Percentiles rank a stretch among this genome's conserved stretches.
These are phyloP conservation scores for Scedosporium minutisporum DNA, from an alignment of 2,329 filamentous ascomycete genomes.

Conservation along the genomic window DNA sequence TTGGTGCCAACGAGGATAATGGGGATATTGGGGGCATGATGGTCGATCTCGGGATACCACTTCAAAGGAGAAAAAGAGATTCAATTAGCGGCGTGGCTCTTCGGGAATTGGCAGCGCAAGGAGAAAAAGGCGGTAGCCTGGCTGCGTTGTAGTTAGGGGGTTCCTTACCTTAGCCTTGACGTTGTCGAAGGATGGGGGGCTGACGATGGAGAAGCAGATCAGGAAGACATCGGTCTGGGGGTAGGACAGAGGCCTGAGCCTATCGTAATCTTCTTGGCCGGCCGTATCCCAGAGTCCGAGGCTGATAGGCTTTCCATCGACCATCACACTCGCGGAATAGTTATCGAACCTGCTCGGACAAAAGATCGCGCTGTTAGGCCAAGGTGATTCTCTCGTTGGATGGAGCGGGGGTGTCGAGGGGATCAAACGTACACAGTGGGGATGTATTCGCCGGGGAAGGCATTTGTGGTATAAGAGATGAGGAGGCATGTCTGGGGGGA, in stretches of 20 bases:
- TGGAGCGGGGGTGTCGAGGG: background rate
- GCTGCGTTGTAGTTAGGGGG: too few species aligned
- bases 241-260: constrained; percentile 88
- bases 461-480: constrained; percentile 98
- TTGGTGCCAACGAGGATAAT: constrained; percentile 97
- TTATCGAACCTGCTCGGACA: constrained; percentile 71
- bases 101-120: too few species aligned
- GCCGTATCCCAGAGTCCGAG: constrained; percentile 97
- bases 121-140: too few species aligned
- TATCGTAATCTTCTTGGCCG: constrained; percentile 96
- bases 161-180: constrained; percentile 84
- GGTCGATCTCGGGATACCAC: constrained; percentile 97
- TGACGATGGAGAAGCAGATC: constrained; percentile 97
- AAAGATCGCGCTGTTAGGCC: constrained; percentile 9
- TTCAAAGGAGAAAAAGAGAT: constrained; percentile 24
- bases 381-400: background rate
- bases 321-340: constrained; percentile 98
- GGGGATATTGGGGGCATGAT: constrained; percentile 88
- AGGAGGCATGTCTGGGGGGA: constrained; percentile 78
- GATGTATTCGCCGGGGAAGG: constrained; percentile 99
- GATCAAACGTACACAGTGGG: constrained; percentile 74
- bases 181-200: constrained; percentile 96
- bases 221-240: constrained; percentile 97
- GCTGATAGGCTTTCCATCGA: constrained; percentile 95
- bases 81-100: background rate